Conservation (phyloP, 805 yeast genomes). For the Groenewaldozyma salmanticensis region DNA sequence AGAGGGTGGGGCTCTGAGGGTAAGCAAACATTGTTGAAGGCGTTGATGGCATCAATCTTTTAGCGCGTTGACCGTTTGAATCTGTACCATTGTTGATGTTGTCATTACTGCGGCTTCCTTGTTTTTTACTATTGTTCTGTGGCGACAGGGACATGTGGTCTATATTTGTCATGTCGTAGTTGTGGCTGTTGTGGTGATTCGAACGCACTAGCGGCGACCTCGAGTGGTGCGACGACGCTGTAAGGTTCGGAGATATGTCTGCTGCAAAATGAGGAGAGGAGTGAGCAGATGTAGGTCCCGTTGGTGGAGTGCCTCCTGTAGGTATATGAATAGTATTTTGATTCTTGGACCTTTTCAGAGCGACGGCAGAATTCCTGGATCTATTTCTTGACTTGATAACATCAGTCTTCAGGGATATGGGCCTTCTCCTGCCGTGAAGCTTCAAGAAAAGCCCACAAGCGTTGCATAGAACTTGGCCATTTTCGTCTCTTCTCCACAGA, state of each 20-base stretch:
- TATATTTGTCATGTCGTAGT: too few species aligned
- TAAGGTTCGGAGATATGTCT: neutral
- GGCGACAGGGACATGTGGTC: constrained; percentile 11
- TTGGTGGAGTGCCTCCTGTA: constrained; percentile 1
- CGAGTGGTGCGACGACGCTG: constrained; percentile 3
- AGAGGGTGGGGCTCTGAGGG: constrained; percentile 10
- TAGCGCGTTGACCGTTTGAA: neutral
- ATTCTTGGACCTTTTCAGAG: constrained; percentile 10
- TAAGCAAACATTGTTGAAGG: constrained; percentile 15
- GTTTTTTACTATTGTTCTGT: neutral
- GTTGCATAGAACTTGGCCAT: constrained; percentile 83
- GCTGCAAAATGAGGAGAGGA: constrained; percentile 11
- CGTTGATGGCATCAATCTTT: constrained; percentile 9
- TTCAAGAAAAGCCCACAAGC: constrained; percentile 89
- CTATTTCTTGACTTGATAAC: constrained; percentile 79
- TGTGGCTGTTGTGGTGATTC: constrained; percentile 7
- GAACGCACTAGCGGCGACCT: neutral
- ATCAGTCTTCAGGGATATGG: constrained; percentile 84
- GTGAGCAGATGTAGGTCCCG: constrained; percentile 10
- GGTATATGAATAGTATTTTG: neutral
- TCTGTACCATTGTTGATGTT: neutral
- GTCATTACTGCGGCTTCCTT: neutral
- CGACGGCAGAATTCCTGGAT: constrained; percentile 11
- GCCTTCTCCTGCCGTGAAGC: constrained; percentile 88
- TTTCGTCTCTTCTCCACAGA: constrained; percentile 88